A percentile compares a stretch with the other conserved stretches of the same genome.
Conservation (phyloP, 805 yeast genomes). For the Spathaspora girioi region DNA sequence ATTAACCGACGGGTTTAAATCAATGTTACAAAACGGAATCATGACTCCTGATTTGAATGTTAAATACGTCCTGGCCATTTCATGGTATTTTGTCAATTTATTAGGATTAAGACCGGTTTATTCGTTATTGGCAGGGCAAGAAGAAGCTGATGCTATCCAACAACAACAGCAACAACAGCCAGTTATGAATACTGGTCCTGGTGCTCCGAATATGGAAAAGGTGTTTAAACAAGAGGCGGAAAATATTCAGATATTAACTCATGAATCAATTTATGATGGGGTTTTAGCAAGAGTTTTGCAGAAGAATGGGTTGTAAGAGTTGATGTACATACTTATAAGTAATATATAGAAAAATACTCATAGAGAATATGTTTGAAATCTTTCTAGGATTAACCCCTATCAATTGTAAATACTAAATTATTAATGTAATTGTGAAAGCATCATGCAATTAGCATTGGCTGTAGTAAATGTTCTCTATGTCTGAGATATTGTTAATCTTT, state of each 20-base stretch:
- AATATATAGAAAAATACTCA: no score
- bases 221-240: conserved; percentile 70
- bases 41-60: conserved; percentile 82
- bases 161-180: conserved; percentile 37
- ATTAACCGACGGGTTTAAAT: conserved; percentile 81
- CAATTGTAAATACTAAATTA: no score
- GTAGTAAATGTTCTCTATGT: no score
- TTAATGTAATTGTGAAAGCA: no score
- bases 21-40: conserved; percentile 88
- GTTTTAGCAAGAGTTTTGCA: conserved; percentile 55
- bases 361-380: no score
- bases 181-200: conserved; percentile 47
- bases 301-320: neutral
- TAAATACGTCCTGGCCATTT: conserved; percentile 87
- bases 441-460: no score
- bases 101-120: conserved; percentile 81
- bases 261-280: conserved; percentile 48
- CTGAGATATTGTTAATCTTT: no score
- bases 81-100: conserved; percentile 92
- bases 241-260: conserved; percentile 60
- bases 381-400: no score
- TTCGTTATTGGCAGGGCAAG: conserved; percentile 60
- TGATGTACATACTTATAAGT: neutral
- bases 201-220: conserved; percentile 60
- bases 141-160: conserved; percentile 42